Base-by-base conservation (phyloP, 2,329 filamentous ascomycete species). In the Pseudomassariella vexata region DNA sequence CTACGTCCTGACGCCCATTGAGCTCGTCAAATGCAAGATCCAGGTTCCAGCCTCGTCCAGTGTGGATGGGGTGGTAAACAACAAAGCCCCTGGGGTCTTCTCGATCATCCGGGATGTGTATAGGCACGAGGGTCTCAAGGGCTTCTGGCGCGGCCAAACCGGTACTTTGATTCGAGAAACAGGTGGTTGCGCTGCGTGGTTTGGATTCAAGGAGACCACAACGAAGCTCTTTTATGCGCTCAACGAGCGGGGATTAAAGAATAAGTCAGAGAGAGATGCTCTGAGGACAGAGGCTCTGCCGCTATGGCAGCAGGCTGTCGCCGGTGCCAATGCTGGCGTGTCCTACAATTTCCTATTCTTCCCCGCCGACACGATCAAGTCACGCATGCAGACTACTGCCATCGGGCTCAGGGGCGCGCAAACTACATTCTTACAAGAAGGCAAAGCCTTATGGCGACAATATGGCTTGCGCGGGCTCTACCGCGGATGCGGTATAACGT, bases 11-110 rank as follows among this genome's bases (percentile, higher is more conserved):
- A 98, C 92, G 1, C 92, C 92, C 0, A 87, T 98, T 45, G 92
- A 98, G 63, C 76, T 98, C 32, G 85, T 98, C 55, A 98, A 98
- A 63, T 98, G 92, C 73, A 94, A 92, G 62, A 94, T 98, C 64
- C 92, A 98, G 58, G 89, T 90, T 1, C 86, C 73, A 8, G 52
- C 49, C 11, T 33, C 42, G 9, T 55, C 63, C 19, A 36, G 20
- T 2, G 53, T 57, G 3, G 60, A 63, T 16, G 66, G 65, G 15
- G 55, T 53, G 16, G 51, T 50, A 3, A 57, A 57, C 3, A 15
- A 9, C 16, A 66, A 63, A 9, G 61, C 71, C 3, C 70, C 84
- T 5, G 73, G 75, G 1, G 82, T 88, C 1, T 53, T 85, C 9
- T 62, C 74, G 5, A 79, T 95, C 24, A 83, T 96, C 25, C 69